phyloP scores from a whole-genome alignment of 2,329 filamentous ascomycete species.

The Cadophora luteo-olivacea region DNA sequence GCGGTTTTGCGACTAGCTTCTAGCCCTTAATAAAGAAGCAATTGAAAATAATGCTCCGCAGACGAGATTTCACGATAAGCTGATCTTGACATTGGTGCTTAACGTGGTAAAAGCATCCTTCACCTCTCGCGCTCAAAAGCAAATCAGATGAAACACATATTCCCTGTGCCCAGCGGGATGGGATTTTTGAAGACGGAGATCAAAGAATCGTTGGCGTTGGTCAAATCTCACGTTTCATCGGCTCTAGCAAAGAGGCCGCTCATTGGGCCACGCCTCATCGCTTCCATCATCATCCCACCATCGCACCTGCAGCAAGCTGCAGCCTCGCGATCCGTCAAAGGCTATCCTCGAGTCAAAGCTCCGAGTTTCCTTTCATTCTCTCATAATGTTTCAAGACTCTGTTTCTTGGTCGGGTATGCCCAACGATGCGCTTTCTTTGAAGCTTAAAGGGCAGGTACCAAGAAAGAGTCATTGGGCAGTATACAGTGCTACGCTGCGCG shows the following conservation, averaged over 20 bases:
- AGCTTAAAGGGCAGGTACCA: background rate
- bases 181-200: background rate
- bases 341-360: slow-evolving; percentile 21
- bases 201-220: background rate
- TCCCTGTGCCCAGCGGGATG: background rate
- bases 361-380: background rate
- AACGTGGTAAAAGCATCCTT: no score
- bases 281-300: background rate
- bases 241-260: slow-evolving; percentile 3
- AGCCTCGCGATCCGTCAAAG: slow-evolving; percentile 9
- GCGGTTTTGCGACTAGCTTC: background rate
- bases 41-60: background rate
- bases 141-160: background rate
- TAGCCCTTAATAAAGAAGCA: background rate
- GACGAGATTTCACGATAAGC: background rate
- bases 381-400: slow-evolving; percentile 7
- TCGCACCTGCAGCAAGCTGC: background rate
- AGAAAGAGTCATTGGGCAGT: slow-evolving; percentile 8
- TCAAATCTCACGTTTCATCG: slow-evolving; percentile 10
- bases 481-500: background rate
- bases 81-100: background rate
- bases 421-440: background rate
- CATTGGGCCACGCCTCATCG: slow-evolving; percentile 8
- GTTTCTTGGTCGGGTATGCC: background rate
- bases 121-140: background rate